These are phyloP conservation scores for Sclerotinia borealis DNA, from an alignment of 2,329 filamentous ascomycete genomes.

Conservation along the genomic window DNA sequence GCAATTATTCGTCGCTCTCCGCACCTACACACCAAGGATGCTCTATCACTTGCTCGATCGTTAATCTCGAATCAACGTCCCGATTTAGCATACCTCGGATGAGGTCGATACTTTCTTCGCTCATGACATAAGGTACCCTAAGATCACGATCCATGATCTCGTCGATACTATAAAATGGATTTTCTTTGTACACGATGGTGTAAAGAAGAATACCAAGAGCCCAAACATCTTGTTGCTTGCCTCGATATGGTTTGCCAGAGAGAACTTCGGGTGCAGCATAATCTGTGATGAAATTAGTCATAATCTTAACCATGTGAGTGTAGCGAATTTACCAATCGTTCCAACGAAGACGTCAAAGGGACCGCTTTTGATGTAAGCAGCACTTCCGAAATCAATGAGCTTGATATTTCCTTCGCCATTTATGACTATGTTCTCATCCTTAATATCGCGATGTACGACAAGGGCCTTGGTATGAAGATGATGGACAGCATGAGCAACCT, in stretches of 20 bases:
- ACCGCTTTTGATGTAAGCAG: constrained; percentile 95
- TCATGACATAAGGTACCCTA: constrained; percentile 80
- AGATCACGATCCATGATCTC: constrained; percentile 98
- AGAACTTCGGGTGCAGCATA: constrained; percentile 98
- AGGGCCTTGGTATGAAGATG: constrained; percentile 86
- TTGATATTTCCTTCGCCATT: constrained; percentile 95
- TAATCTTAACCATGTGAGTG: not conserved
- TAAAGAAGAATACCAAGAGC: constrained; percentile 94
- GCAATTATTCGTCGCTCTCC: constrained; percentile 22
- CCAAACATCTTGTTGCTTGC: constrained; percentile 98
- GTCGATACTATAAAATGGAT: constrained; percentile 97
- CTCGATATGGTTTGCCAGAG: constrained; percentile 82
- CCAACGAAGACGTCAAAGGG: constrained; percentile 99
- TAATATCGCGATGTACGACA: constrained; percentile 96
- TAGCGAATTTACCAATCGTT: constrained; percentile 71
- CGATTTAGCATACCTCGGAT: constrained; percentile 89
- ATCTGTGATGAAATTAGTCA: constrained; percentile 48
- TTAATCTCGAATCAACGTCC: constrained; percentile 73
- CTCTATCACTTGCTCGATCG: constrained; percentile 81
- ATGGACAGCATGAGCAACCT: constrained; percentile 83
- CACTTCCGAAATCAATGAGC: constrained; percentile 95
- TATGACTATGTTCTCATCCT: constrained; percentile 95
- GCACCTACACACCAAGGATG: constrained; percentile 63
- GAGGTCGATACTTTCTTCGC: constrained; percentile 87
- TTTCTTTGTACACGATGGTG: constrained; percentile 99